Evolutionary conservation across 2,329 filamentous ascomycete species (phyloP).

Genomic region (Ampelomyces quisqualis): DNA sequence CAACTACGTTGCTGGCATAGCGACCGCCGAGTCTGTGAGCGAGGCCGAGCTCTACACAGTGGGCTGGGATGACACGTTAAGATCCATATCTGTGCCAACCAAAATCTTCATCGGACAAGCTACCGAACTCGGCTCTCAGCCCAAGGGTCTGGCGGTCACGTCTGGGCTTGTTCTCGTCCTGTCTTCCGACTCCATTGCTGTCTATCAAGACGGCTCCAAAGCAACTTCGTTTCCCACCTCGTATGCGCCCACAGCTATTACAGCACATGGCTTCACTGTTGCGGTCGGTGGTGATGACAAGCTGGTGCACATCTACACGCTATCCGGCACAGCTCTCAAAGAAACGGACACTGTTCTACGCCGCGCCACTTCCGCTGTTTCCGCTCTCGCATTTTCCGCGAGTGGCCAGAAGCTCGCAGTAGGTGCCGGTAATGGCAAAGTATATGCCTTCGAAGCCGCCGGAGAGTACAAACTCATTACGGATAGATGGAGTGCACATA

Average conservation of each 20-base stretch:
- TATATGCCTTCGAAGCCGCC: conserved; percentile 71
- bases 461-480: conserved; percentile 70
- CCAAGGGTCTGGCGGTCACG: conserved; percentile 67
- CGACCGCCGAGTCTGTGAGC: conserved; percentile 46
- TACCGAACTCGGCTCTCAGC: conserved; percentile 72
- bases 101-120: conserved; percentile 72
- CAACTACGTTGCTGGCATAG: conserved; percentile 80
- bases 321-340: conserved; percentile 59
- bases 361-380: conserved; percentile 70
- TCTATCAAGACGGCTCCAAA: conserved; percentile 60
- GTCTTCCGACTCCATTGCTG: conserved; percentile 58
- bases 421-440: conserved; percentile 82
- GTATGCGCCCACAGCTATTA: conserved; percentile 69
- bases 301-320: conserved; percentile 70
- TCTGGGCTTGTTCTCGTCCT: conserved; percentile 56
- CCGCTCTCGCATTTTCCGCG: conserved; percentile 78
- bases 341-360: conserved; percentile 58
- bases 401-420: conserved; percentile 76
- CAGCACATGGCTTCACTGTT: conserved; percentile 65
- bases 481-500: conserved; percentile 75
- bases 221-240: conserved; percentile 62
- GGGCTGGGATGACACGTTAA: conserved; percentile 91
- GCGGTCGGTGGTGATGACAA: conserved; percentile 78
- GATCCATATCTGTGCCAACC: conserved; percentile 71
- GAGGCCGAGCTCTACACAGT: conserved; percentile 70